Conservation (phyloP, 352 stramenopile species). For the Phytophthora idaei region DNA sequence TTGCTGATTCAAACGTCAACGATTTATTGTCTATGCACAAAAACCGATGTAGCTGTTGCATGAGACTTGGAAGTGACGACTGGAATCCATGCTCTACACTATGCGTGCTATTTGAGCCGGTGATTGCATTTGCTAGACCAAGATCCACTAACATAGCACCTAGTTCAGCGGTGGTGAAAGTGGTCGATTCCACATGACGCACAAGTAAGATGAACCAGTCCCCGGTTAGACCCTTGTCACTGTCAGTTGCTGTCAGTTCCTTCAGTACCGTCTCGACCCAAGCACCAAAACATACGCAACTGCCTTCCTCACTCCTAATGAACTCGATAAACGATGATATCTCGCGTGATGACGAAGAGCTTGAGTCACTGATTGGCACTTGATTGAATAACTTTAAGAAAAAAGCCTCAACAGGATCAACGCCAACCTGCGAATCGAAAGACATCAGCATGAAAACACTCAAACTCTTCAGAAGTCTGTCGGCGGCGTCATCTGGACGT, state of each 20-base stretch:
- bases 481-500: neutral
- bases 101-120: neutral
- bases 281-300: conserved; percentile 4
- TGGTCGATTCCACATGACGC: conserved; percentile 8
- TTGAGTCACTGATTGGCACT: neutral
- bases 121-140: conserved; percentile 7
- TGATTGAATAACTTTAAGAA: neutral
- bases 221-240: neutral
- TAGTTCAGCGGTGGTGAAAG: conserved; percentile 9
- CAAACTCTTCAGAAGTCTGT: conserved; percentile 15
- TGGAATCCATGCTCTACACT: neutral
- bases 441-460: conserved; percentile 8
- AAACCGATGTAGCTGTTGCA: conserved; percentile 14
- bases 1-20: neutral
- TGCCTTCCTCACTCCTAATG: neutral
- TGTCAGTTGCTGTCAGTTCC: neutral
- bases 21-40: neutral
- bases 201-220: neutral
- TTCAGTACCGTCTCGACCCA: conserved; percentile 5
- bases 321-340: conserved; percentile 3
- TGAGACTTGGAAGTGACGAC: conserved; percentile 13
- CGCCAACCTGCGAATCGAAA: neutral
- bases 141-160: conserved; percentile 16
- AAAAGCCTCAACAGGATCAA: conserved; percentile 5
- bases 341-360: neutral